Conservation (phyloP, 495 filamentous ascomycete genomes). For the Neurospora sp. region DNA sequence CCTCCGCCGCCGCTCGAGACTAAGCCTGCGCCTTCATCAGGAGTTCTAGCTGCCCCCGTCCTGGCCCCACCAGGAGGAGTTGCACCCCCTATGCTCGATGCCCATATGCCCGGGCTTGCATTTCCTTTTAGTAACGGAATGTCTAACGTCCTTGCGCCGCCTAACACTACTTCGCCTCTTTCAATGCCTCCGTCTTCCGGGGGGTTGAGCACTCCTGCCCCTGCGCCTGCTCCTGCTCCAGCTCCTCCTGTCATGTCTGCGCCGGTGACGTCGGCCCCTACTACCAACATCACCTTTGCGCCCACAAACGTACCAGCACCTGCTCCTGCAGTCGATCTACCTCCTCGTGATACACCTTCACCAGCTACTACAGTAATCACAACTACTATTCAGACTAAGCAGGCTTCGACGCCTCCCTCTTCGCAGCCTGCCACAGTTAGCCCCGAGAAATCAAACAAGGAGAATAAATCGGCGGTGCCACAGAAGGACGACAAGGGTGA, state of each 20-base stretch:
- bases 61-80: constrained; percentile 21
- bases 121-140: constrained; percentile 9
- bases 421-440: background rate
- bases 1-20: constrained; percentile 20
- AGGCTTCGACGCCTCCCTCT: constrained; percentile 4
- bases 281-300: background rate
- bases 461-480: background rate
- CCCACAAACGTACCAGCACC: background rate
- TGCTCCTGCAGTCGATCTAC: background rate
- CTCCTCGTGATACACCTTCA: background rate
- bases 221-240: background rate
- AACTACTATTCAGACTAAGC: background rate
- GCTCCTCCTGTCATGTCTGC: background rate
- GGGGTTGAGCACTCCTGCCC: background rate
- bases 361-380: constrained; percentile 3
- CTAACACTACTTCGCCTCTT: constrained; percentile 33
- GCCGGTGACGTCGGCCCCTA: constrained; percentile 1
- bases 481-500: background rate
- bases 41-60: constrained; percentile 33
- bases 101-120: constrained; percentile 14
- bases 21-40: constrained; percentile 19
- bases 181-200: constrained; percentile 14
- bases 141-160: constrained; percentile 33
- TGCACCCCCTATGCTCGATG: constrained; percentile 10
- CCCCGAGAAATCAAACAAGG: background rate